Percentiles rank a stretch among this genome's conserved stretches.
Conservation (phyloP, 208 protist genomes). For the Zelonia costaricensis region DNA sequence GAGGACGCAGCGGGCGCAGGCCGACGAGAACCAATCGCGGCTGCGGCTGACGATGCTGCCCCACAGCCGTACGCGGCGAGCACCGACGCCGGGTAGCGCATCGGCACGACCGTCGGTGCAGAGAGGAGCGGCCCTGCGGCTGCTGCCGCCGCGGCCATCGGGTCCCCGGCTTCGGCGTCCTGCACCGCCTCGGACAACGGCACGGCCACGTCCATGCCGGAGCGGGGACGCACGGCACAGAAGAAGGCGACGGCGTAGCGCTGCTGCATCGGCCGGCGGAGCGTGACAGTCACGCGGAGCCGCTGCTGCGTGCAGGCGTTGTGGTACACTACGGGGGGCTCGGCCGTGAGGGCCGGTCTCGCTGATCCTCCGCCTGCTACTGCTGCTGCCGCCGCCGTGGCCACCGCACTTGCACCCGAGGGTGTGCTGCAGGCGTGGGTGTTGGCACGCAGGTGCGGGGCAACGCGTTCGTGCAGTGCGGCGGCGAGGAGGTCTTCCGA, state of each 20-base stretch:
- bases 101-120: background rate
- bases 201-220: background rate
- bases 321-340: slow-evolving; percentile 10
- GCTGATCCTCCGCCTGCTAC: background rate
- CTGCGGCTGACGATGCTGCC: background rate
- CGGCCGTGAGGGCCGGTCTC: background rate
- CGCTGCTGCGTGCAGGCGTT: slow-evolving; percentile 7
- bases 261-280: slow-evolving; percentile 12
- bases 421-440: background rate
- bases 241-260: slow-evolving; percentile 14
- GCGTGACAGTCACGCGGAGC: slow-evolving; percentile 3
- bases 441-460: background rate
- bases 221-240: background rate
- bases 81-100: slow-evolving; percentile 1
- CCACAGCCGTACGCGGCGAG: background rate
- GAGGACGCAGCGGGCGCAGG: no score
- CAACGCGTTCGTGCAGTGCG: background rate
- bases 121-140: background rate
- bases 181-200: background rate
- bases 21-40: background rate
- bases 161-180: background rate
- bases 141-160: background rate
- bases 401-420: background rate
- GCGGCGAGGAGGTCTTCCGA: slow-evolving; percentile 10
- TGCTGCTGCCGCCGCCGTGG: background rate